These are phyloP conservation scores for Ceriops decandra DNA, from an alignment of 345 rosid species.

Conservation along the genomic window DNA sequence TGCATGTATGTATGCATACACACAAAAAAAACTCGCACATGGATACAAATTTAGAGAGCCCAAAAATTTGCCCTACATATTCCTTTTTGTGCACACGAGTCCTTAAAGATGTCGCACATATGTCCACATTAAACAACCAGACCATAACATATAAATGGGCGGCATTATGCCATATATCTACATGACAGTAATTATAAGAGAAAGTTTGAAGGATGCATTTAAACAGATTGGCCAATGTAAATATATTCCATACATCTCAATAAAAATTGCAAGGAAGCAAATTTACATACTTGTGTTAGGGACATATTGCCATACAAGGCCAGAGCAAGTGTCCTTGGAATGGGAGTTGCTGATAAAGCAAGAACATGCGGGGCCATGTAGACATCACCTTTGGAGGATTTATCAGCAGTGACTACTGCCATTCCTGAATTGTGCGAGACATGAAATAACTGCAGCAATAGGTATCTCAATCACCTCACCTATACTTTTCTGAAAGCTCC, in stretches of 20 bases:
- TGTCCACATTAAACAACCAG: too few relatives aligned
- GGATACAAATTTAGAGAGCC: too few relatives aligned
- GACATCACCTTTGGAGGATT: constrained; percentile 42
- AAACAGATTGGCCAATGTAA: background rate
- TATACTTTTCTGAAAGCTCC: background rate
- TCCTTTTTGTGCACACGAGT: too few relatives aligned
- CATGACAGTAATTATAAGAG: background rate
- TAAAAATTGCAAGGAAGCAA: constrained; percentile 10
- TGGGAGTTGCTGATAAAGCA: constrained; percentile 95
- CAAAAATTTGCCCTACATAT: too few relatives aligned
- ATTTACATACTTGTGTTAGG: constrained; percentile 66
- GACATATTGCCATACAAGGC: constrained; percentile 92
- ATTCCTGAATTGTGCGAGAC: constrained; percentile 46
- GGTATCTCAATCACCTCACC: constrained; percentile 12
- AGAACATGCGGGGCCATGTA: constrained; percentile 95
- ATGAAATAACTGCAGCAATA: constrained; percentile 57
- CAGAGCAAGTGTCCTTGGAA: constrained; percentile 91
- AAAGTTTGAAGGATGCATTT: background rate
- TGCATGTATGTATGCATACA: too few relatives aligned
- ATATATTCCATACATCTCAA: constrained; percentile 5
- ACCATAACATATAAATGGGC: too few relatives aligned
- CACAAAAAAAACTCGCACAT: too few relatives aligned
- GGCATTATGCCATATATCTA: too few relatives aligned
- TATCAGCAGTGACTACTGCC: constrained; percentile 30
- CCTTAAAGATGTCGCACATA: too few relatives aligned